Evolutionary conservation across 208 protist species (phyloP).

Genomic region (Acanthamoeba culbertsoni): DNA sequence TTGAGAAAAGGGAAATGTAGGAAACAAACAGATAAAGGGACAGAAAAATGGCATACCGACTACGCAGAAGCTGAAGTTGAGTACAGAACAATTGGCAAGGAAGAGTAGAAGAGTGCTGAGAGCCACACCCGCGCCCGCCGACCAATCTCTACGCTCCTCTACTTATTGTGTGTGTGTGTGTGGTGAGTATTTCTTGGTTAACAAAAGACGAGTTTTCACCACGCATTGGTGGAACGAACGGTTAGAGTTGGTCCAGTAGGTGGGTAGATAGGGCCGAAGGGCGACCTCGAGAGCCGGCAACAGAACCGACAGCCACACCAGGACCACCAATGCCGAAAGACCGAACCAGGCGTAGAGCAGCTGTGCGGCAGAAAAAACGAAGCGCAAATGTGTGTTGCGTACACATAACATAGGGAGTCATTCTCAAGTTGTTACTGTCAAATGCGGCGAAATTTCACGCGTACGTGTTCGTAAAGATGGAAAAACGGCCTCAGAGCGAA

Average conservation of each 20-base stretch:
- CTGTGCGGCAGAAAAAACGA: neutral
- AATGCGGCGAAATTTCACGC: too few species aligned
- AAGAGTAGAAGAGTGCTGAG: neutral
- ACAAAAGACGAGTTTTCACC: too few species aligned
- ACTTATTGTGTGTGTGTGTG: neutral
- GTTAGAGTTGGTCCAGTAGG: neutral
- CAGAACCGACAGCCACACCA: neutral
- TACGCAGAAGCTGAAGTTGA: constrained; percentile 41
- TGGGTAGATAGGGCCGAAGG: constrained; percentile 1
- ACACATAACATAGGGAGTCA: too few species aligned
- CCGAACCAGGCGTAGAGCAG: neutral
- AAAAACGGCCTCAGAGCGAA: neutral
- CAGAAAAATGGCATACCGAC: neutral
- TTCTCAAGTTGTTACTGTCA: neutral
- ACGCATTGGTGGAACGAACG: neutral
- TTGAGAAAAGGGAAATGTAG: neutral
- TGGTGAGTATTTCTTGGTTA: too few species aligned
- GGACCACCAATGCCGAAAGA: neutral
- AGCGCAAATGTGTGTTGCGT: neutral
- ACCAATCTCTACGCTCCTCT: neutral
- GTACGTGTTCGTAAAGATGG: neutral
- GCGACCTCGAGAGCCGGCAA: neutral
- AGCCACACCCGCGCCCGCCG: neutral
- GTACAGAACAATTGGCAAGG: neutral
- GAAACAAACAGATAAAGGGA: neutral